Evolutionary conservation across 352 stramenopile genomes (phyloP), one percentile per base, ranked within the genome.

Genomic region (Globisporangium parvum): DNA sequence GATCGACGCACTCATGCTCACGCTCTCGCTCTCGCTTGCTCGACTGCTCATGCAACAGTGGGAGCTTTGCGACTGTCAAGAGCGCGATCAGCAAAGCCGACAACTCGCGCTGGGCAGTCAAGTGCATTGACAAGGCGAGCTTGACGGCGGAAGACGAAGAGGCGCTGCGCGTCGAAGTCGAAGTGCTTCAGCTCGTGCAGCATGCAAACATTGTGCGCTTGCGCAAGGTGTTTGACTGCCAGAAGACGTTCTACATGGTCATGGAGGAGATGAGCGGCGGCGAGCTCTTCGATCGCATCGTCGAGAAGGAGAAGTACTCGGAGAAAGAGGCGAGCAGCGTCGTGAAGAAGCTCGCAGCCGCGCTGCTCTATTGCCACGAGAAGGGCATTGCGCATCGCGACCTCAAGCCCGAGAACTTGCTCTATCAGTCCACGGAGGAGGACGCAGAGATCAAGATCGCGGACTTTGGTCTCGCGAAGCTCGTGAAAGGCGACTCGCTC

Each of bases 401-500:
- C 49, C 66, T 92, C n/a, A 92, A 92, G 64, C 88, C 87, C 5
- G 87, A 97, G 57, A 97, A 97, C 62, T 51, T 97, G 48, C 53
- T 97, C 4, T 91, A 98, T 41, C 66, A 88, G 53, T 85, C 77
- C 59, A 82, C 71, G 11, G 83, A 95, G 21, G 77, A 98, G 17
- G 72, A 97, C 51, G 83, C 93, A 0, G 75, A 95, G 55, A 96
- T 99, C 64, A 98, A 98, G 64, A 95, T 97, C 50, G 85, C 87
- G 35, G 89, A 96, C 64, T 97, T 97, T 70, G 89, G 89, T 2
- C 70, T 97, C 3, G 80, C 81, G 28, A 97, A 97, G 65, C 81
- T 97, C 44, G 80, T 98, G 41, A 88, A 91, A 55, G 89, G 91
- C 45, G 87, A 98, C 85, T 96, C 84, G 39, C 84, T 91, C 59